Percentiles rank a stretch among this genome's conserved stretches.
phyloP scores from a whole-genome alignment of 208 protist species.

The Porcisia deanei region DNA sequence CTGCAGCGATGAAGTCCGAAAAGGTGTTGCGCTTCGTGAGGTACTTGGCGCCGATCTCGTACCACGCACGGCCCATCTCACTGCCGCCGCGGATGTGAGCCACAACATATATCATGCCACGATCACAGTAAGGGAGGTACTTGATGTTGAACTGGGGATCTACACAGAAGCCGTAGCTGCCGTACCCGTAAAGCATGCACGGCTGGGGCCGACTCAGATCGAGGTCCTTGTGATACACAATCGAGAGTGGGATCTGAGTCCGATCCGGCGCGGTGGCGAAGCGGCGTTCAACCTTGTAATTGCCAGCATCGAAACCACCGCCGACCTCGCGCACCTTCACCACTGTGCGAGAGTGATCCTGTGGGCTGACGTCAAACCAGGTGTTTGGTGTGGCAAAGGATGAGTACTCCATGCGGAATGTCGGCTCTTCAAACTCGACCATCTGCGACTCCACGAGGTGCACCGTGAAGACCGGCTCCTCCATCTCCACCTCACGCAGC shows the following conservation, averaged over 20 bases:
- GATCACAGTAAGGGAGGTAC: slow-evolving; percentile 82
- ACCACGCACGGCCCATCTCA: slow-evolving; percentile 92
- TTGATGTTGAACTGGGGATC: slow-evolving; percentile 84
- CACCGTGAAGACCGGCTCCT: slow-evolving; percentile 76
- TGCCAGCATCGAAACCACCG: slow-evolving; percentile 60
- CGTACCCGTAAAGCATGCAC: slow-evolving; percentile 92
- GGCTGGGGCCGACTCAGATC: slow-evolving; percentile 68
- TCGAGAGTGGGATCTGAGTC: slow-evolving; percentile 72
- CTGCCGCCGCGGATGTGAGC: slow-evolving; percentile 93
- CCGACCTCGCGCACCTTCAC: slow-evolving; percentile 81
- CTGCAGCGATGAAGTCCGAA: slow-evolving; percentile 90
- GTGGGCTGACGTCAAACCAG: slow-evolving; percentile 65
- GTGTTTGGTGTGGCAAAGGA: slow-evolving; percentile 81
- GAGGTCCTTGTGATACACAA: slow-evolving; percentile 80
- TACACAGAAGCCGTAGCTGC: slow-evolving; percentile 87
- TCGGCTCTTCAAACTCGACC: slow-evolving; percentile 63
- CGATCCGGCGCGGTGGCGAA: slow-evolving; percentile 81
- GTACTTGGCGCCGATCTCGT: slow-evolving; percentile 93
- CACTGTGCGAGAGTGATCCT: slow-evolving; percentile 36
- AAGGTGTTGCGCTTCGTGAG: slow-evolving; percentile 94
- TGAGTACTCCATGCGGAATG: slow-evolving; percentile 81
- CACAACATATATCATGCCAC: slow-evolving; percentile 91
- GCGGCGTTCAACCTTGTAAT: slow-evolving; percentile 73
- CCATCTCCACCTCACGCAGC: slow-evolving; percentile 62
- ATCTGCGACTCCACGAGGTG: slow-evolving; percentile 59